Evolutionary conservation across 495 filamentous ascomycete genomes (phyloP), one percentile per base, ranked within the genome.

Genomic region (Hypoxylon subgilvum): DNA sequence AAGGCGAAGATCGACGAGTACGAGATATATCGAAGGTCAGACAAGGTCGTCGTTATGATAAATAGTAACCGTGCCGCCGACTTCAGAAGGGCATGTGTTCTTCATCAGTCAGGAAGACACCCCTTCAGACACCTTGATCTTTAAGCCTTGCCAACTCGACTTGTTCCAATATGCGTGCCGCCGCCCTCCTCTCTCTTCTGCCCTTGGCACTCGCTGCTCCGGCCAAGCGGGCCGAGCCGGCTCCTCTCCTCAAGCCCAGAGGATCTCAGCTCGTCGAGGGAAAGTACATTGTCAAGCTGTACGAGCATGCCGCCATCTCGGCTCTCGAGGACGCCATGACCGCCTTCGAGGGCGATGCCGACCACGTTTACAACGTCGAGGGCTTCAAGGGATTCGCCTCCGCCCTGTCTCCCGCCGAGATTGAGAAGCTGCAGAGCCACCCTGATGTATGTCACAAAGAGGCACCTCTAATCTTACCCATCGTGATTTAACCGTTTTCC

Each of bases 221-320:
- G 17, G 68, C 68, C 12, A 71, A 64, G 52, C 61, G 66, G 19
- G 42, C 61, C 14, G 66, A 68, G 17, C 68, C 67, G 14, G 67
- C 67, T 25, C 73, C 74, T 31, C 56, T 76, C 38, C 64, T 75
- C 59, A 52, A 66, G 50, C 69, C 74, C n/a, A 61, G 74, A 40
- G 63, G 56, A 39, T 58, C 56, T 36, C 52, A 69, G 16, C 50
- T 78, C 48, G 57, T 84, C 18, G 69, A 74, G 17, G 72, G 74
- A 65, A 79, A 78, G 61, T 85, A 84, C 71, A 81, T 85, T 39
- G 77, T 85, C 65, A 79, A 82, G 65, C 69, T 84, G 55, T 80
- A 82, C 43, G 74, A 77, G 12, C 72, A 76, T 36, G 57, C 66
- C 42, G 64, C 50, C 48, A 59, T 70, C 17, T 62, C 68, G 1